A percentile compares a stretch with the other conserved stretches of the same genome.
These are phyloP conservation scores for Arxiozyma telluris DNA, from an alignment of 1,139 yeast species.

Conservation along the genomic window DNA sequence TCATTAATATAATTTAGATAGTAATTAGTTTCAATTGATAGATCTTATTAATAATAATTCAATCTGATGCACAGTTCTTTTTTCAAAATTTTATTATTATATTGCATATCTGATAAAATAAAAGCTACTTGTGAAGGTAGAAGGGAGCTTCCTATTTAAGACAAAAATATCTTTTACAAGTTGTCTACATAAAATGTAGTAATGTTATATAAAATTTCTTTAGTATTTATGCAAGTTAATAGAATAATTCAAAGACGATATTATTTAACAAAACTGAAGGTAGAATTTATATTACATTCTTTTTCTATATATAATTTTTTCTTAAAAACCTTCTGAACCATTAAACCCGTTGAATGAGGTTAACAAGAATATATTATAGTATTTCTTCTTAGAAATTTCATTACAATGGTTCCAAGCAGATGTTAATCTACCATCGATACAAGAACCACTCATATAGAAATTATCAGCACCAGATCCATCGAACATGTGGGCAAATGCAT, in stretches of 20 bases:
- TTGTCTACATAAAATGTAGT: neutral
- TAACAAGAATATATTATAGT: conserved; percentile 52
- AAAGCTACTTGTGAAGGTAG: too few species aligned
- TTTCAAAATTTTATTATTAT: too few species aligned
- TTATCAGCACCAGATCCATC: conserved; percentile 75
- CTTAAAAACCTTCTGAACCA: conserved; percentile 47
- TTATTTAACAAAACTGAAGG: neutral
- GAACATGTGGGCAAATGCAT: conserved; percentile 66
- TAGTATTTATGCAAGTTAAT: neutral
- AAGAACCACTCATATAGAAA: conserved; percentile 69
- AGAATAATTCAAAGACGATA: too few species aligned
- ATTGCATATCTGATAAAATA: too few species aligned
- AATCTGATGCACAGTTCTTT: neutral
- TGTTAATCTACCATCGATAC: conserved; percentile 70
- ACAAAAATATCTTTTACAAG: neutral
- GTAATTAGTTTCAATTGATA: neutral
- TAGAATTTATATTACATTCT: neutral
- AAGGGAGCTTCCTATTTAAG: neutral
- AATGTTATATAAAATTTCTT: neutral
- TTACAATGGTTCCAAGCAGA: conserved; percentile 78
- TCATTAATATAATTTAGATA: too few species aligned
- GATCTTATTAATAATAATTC: too few species aligned
- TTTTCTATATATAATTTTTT: neutral
- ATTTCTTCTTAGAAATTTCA: conserved; percentile 51
- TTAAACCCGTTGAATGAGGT: conserved; percentile 73